These are phyloP conservation scores for Malassezia pachydermatis DNA, from an alignment of 1,284 basidiomycete genomes.

Conservation along the genomic window DNA sequence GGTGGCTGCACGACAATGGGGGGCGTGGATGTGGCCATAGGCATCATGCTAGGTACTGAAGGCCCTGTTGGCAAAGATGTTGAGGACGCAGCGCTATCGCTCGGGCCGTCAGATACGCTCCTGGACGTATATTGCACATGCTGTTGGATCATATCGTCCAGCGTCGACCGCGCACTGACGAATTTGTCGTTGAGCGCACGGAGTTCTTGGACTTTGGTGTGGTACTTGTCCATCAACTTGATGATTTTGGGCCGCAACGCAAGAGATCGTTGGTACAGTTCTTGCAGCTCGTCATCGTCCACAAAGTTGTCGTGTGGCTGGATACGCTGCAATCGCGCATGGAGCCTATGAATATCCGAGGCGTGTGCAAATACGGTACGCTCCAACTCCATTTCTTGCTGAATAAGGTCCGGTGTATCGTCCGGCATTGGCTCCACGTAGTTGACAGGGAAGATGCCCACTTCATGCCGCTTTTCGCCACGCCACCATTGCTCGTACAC, in stretches of 20 bases:
- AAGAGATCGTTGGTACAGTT: slow-evolving; percentile 81
- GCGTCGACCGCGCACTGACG: slow-evolving; percentile 67
- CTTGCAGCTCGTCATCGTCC: slow-evolving; percentile 76
- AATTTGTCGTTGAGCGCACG: slow-evolving; percentile 83
- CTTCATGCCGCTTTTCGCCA: slow-evolving; percentile 79
- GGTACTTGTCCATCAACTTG: slow-evolving; percentile 88
- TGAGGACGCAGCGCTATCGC: too few relatives aligned
- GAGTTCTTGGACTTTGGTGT: slow-evolving; percentile 54
- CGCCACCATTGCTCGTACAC: slow-evolving; percentile 98
- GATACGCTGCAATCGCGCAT: slow-evolving; percentile 67
- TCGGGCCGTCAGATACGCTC: too few relatives aligned
- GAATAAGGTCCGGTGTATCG: slow-evolving; percentile 66
- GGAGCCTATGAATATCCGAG: slow-evolving; percentile 73
- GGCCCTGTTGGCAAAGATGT: not conserved
- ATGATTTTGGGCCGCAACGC: slow-evolving; percentile 84
- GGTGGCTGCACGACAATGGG: too few relatives aligned
- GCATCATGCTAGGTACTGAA: too few relatives aligned
- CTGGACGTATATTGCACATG: too few relatives aligned
- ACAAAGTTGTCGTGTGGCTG: slow-evolving; percentile 69
- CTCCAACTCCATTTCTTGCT: slow-evolving; percentile 77
- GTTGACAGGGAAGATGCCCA: slow-evolving; percentile 96
- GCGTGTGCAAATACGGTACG: slow-evolving; percentile 73
- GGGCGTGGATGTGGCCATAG: too few relatives aligned
- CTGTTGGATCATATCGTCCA: slow-evolving; percentile 67
- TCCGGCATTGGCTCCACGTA: slow-evolving; percentile 86